A percentile compares a stretch with the other conserved stretches of the same genome.
These are phyloP conservation scores for Boechera retrofracta DNA, from an alignment of 345 rosid species.

Conservation along the genomic window DNA sequence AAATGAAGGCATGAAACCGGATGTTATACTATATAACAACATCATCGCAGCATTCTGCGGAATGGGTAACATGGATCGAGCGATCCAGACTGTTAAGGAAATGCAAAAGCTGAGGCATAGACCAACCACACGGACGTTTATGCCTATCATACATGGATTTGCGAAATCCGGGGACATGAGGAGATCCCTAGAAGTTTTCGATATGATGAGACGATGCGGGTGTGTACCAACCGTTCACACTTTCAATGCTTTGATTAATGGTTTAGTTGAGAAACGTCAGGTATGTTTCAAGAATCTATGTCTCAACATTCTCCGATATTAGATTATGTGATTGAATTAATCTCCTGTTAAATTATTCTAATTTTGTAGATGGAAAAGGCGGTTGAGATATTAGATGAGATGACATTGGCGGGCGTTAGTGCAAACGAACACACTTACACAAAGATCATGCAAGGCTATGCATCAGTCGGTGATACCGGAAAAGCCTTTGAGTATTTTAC, in stretches of 20 bases:
- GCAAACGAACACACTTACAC: constrained; percentile 94
- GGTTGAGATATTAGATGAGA: constrained; percentile 84
- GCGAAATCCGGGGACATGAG: constrained; percentile 83
- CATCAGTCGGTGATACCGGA: constrained; percentile 89
- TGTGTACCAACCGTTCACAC: constrained; percentile 95
- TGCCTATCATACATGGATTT: constrained; percentile 91
- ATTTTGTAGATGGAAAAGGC: constrained; percentile 85
- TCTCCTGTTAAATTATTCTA: constrained; percentile 1
- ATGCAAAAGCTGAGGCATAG: constrained; percentile 86
- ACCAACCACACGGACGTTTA: constrained; percentile 82
- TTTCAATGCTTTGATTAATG: constrained; percentile 88
- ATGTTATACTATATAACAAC: constrained; percentile 86
- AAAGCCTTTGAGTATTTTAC: constrained; percentile 89
- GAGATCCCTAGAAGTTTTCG: constrained; percentile 79
- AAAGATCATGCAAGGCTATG: constrained; percentile 97
- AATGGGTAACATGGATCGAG: constrained; percentile 98
- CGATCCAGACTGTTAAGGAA: constrained; percentile 75
- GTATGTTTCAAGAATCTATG: constrained; percentile 47
- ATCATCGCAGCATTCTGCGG: constrained; percentile 89
- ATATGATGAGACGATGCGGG: constrained; percentile 91
- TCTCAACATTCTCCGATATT: not conserved
- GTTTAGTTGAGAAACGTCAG: constrained; percentile 89
- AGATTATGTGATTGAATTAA: not conserved
- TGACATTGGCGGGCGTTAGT: constrained; percentile 74
- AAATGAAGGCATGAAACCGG: constrained; percentile 79